These are phyloP conservation scores for Chrysoporthe austroafricana DNA, from an alignment of 2,329 filamentous ascomycete genomes.

Conservation along the genomic window DNA sequence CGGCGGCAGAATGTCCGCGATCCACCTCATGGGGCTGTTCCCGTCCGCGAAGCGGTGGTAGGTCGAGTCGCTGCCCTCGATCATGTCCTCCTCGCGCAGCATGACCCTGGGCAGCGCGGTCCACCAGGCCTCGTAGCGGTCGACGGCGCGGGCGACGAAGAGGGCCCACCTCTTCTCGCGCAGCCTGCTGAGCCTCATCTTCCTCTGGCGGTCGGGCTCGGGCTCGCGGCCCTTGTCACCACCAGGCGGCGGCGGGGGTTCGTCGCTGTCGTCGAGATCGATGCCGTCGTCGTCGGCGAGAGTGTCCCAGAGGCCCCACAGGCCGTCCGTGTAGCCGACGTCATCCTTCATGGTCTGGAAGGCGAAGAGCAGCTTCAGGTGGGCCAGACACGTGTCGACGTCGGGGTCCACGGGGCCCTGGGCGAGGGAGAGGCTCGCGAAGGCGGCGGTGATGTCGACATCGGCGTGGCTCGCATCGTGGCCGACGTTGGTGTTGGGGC, in stretches of 20 bases:
- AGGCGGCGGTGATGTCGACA: slow-evolving; percentile 48
- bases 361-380: slow-evolving; percentile 73
- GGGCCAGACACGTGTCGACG: slow-evolving; percentile 66
- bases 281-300: slow-evolving; percentile 37
- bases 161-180: slow-evolving; percentile 76
- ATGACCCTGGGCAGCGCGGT: slow-evolving; percentile 38
- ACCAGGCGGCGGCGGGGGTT: not conserved
- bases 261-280: not conserved
- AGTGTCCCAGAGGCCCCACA: slow-evolving; percentile 66
- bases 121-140: slow-evolving; percentile 73
- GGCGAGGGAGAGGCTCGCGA: slow-evolving; percentile 43
- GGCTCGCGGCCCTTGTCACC: slow-evolving; percentile 29
- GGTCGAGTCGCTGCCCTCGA: slow-evolving; percentile 24
- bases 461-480: slow-evolving; percentile 29
- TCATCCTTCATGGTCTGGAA: slow-evolving; percentile 70
- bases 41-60: slow-evolving; percentile 42
- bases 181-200: slow-evolving; percentile 54
- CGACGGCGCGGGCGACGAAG: slow-evolving; percentile 69
- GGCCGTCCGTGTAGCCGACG: slow-evolving; percentile 66
- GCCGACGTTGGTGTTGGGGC: not conserved
- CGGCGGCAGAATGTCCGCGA: slow-evolving; percentile 55
- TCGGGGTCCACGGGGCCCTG: slow-evolving; percentile 41
- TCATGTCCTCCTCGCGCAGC: slow-evolving; percentile 45
- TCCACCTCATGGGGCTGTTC: slow-evolving; percentile 41
- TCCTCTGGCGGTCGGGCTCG: slow-evolving; percentile 40